These are phyloP conservation scores for Anacardium occidentale DNA, from an alignment of 345 rosid genomes.

Conservation along the genomic window DNA sequence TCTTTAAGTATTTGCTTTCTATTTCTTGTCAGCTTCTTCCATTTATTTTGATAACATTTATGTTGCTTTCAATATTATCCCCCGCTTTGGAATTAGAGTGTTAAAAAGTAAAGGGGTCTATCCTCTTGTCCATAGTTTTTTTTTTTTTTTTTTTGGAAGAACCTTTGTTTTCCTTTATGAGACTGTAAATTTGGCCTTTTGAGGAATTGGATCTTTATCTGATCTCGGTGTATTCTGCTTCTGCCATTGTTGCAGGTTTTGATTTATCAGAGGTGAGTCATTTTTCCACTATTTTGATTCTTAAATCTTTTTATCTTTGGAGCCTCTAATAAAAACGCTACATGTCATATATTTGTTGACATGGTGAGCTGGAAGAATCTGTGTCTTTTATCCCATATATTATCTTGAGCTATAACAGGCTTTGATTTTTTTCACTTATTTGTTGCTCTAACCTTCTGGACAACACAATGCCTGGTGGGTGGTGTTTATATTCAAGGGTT, in stretches of 20 bases:
- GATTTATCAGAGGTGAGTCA: conserved; percentile 44
- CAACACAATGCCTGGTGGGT: conserved; percentile 40
- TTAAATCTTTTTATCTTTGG: conserved; percentile 19
- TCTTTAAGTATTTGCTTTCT: conserved; percentile 30
- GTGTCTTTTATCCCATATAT: conserved; percentile 9
- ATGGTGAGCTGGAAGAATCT: conserved; percentile 41
- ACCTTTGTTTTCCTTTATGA: conserved; percentile 16
- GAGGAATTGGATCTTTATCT: conserved; percentile 53
- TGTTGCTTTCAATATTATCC: conserved; percentile 15
- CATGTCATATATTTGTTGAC: conserved; percentile 32
- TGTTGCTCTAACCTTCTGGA: conserved; percentile 28
- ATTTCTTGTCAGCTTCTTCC: conserved; percentile 18
- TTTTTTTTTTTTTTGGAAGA: conserved; percentile 23
- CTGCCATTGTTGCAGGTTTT: conserved; percentile 29
- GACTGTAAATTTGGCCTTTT: conserved; percentile 26
- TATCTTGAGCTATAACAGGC: conserved; percentile 12
- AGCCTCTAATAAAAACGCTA: conserved; percentile 22
- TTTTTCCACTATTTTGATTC: conserved; percentile 35
- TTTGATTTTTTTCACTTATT: conserved; percentile 20
- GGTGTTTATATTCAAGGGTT: not conserved
- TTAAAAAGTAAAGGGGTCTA: conserved; percentile 21
- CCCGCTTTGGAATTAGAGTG: conserved; percentile 22
- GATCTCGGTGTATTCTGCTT: conserved; percentile 46
- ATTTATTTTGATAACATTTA: conserved; percentile 1
- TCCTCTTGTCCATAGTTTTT: conserved; percentile 26